phyloP scores from a whole-genome alignment of 352 stramenopile species.

The Phytophthora ohioensis region DNA sequence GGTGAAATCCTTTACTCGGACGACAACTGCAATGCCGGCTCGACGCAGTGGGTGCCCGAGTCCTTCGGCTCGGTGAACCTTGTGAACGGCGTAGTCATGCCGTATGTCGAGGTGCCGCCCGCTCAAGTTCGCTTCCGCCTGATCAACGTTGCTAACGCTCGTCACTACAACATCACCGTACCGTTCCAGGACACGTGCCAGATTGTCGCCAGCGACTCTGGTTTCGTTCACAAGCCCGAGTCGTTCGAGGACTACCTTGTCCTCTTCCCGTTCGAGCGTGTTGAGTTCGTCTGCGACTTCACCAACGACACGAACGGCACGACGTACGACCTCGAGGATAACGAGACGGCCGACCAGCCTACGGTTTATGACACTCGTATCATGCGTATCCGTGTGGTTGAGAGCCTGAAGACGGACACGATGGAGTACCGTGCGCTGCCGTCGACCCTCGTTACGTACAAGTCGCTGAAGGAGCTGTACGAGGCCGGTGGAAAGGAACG shows the following conservation, averaged over 20 bases:
- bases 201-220: constrained; percentile 68
- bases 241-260: constrained; percentile 44
- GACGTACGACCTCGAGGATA: constrained; percentile 62
- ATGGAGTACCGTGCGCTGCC: constrained; percentile 54
- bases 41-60: constrained; percentile 60
- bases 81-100: constrained; percentile 72
- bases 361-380: constrained; percentile 59
- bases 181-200: constrained; percentile 74
- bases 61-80: constrained; percentile 63
- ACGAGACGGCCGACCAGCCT: constrained; percentile 52
- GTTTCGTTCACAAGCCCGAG: constrained; percentile 67
- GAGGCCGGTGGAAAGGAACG: constrained; percentile 61
- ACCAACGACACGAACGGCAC: constrained; percentile 43
- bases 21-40: constrained; percentile 49
- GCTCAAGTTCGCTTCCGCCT: constrained; percentile 77
- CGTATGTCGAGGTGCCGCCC: constrained; percentile 68
- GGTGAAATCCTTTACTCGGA: constrained; percentile 63
- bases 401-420: constrained; percentile 47
- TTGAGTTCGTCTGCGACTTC: constrained; percentile 76
- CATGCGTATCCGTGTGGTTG: constrained; percentile 55
- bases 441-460: constrained; percentile 48
- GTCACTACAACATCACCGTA: constrained; percentile 82
- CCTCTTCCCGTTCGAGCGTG: constrained; percentile 61
- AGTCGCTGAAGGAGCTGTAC: constrained; percentile 67
- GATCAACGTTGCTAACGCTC: constrained; percentile 69